Percentiles rank a stretch among this genome's conserved stretches.
Evolutionary conservation across 225 moss, liverwort and hornwort species (phyloP).

Genomic region (Bryoerythrophyllum caledonicum): DNA sequence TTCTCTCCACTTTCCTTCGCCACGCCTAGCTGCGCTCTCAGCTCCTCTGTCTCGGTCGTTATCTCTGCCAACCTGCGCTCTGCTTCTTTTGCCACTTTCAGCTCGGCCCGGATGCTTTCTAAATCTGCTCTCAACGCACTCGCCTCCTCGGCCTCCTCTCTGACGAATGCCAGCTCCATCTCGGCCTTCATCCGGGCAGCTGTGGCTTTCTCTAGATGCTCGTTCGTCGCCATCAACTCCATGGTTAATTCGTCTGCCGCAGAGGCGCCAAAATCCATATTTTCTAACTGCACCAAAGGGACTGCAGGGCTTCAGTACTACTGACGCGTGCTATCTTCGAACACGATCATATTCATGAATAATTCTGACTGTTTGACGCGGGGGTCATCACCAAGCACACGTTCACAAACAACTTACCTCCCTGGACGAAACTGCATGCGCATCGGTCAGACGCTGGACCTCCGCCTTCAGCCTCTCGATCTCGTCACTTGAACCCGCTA

Average conservation of each 20-base stretch:
- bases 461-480: conserved; percentile 30
- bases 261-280: conserved; percentile 17
- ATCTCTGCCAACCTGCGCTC: conserved; percentile 35
- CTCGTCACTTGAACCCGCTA: conserved; percentile 36
- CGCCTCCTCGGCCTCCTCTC: conserved; percentile 44
- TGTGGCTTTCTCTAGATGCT: conserved; percentile 61
- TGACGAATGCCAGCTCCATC: conserved; percentile 38
- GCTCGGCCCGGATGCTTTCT: conserved; percentile 35
- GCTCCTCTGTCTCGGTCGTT: conserved; percentile 41
- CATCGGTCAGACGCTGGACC: conserved; percentile 29
- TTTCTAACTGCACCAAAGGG: conserved; percentile 26
- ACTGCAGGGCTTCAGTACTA: conserved; percentile 5
- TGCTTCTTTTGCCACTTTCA: conserved; percentile 47
- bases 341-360: neutral
- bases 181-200: conserved; percentile 47
- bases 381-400: neutral
- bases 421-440: conserved; percentile 18
- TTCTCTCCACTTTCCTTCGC: conserved; percentile 43
- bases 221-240: conserved; percentile 63
- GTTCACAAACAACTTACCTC: conserved; percentile 16
- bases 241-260: conserved; percentile 55
- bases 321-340: neutral
- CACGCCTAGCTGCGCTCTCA: conserved; percentile 33
- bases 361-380: neutral
- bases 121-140: conserved; percentile 36